Percentiles rank a stretch among this genome's conserved stretches.
Evolutionary conservation across 495 filamentous ascomycete species (phyloP).

Genomic region (Annulohypoxylon moriforme): DNA sequence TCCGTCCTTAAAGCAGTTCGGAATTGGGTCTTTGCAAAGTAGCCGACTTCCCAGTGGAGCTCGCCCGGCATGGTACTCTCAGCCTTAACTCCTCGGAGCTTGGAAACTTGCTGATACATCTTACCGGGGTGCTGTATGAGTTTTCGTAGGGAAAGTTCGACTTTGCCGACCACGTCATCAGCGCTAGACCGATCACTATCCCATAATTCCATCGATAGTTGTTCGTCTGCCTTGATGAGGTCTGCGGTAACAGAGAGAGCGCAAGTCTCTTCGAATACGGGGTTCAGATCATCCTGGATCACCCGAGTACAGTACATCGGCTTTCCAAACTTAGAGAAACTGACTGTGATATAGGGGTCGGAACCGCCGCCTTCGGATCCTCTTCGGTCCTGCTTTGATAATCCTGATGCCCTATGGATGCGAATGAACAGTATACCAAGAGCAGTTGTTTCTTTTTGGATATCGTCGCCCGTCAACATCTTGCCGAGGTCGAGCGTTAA

Average conservation of each 20-base stretch:
- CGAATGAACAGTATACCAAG: constrained; percentile 90
- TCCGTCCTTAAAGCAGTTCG: constrained; percentile 83
- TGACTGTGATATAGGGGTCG: constrained; percentile 86
- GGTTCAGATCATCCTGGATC: constrained; percentile 93
- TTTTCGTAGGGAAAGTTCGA: constrained; percentile 91
- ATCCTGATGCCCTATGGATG: constrained; percentile 84
- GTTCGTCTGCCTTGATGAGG: constrained; percentile 91
- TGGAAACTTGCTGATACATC: constrained; percentile 93
- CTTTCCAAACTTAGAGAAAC: constrained; percentile 87
- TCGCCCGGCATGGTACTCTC: constrained; percentile 92
- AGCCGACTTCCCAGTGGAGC: constrained; percentile 95
- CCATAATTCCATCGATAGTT: constrained; percentile 94
- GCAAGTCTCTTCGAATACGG: constrained; percentile 91
- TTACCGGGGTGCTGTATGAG: constrained; percentile 92
- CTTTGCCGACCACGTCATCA: constrained; percentile 93
- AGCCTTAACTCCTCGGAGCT: constrained; percentile 80
- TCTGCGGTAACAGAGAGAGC: constrained; percentile 87
- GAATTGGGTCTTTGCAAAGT: constrained; percentile 89
- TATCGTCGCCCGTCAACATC: constrained; percentile 88
- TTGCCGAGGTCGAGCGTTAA: constrained; percentile 92
- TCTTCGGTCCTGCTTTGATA: constrained; percentile 90
- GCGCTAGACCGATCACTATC: constrained; percentile 89
- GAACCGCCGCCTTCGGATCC: constrained; percentile 89
- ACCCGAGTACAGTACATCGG: constrained; percentile 98
- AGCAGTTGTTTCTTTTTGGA: constrained; percentile 87